Evolutionary conservation across 805 yeast species (phyloP).

Genomic region (Komagataella populi): DNA sequence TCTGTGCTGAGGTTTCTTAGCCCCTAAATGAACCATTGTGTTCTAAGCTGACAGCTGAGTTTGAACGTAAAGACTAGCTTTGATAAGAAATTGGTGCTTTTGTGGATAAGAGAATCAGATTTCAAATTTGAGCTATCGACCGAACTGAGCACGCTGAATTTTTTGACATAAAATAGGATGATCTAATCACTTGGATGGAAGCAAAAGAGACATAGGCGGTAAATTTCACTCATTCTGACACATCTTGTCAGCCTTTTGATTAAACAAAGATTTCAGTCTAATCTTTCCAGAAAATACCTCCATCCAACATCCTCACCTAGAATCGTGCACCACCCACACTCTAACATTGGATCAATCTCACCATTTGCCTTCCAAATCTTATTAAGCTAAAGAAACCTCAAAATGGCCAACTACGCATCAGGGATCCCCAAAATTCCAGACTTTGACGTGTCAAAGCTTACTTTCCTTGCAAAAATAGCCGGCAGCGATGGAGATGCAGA

Average conservation of each 20-base stretch:
- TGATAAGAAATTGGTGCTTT: not conserved
- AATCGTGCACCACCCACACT: not conserved
- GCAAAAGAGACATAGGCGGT: not conserved
- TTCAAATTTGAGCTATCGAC: not conserved
- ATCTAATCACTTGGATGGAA: not conserved
- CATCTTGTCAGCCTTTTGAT: not conserved
- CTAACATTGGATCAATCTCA: not conserved
- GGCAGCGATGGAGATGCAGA: conserved; percentile 24
- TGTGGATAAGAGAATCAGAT: not conserved
- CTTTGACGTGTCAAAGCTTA: conserved; percentile 66
- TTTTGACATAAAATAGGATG: not conserved
- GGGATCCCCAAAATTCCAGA: conserved; percentile 62
- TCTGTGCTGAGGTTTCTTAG: conserved; percentile 71
- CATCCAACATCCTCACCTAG: not conserved
- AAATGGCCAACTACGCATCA: conserved; percentile 25
- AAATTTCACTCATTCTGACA: not conserved
- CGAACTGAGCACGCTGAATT: not conserved
- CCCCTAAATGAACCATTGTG: conserved; percentile 73
- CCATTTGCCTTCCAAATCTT: not conserved
- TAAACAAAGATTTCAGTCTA: not conserved
- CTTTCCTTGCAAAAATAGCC: conserved; percentile 37
- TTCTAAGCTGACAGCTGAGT: not conserved
- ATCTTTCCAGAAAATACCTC: not conserved
- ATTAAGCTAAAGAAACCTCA: conserved; percentile 7
- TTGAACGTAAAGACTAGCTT: not conserved